phyloP scores from a whole-genome alignment of 176 grass and related monocot genomes.

The Stipa capillata region DNA sequence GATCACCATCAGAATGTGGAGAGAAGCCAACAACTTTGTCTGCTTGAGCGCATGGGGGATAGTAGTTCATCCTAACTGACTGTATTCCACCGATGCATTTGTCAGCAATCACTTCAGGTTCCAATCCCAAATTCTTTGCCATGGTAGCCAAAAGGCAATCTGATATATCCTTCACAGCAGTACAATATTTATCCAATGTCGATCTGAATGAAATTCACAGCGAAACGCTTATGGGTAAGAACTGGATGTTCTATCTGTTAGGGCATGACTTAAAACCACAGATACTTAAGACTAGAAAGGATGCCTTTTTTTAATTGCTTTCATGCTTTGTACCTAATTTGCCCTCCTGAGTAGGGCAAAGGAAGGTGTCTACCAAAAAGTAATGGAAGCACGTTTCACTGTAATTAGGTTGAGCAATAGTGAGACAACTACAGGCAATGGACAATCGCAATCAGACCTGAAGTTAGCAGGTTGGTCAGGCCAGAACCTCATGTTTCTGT shows the following conservation, averaged over 20 bases:
- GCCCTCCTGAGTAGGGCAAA: neutral
- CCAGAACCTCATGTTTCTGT: constrained; percentile 37
- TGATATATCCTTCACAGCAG: constrained; percentile 29
- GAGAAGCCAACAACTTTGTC: constrained; percentile 57
- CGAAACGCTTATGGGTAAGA: neutral
- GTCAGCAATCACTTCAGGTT: constrained; percentile 11
- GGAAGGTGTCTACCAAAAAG: neutral
- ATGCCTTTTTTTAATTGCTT: neutral
- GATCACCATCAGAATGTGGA: constrained; percentile 52
- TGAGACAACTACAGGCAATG: neutral
- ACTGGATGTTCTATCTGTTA: neutral
- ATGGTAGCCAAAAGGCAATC: constrained; percentile 34
- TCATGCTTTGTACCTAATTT: neutral
- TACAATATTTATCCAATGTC: constrained; percentile 27
- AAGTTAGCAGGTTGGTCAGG: constrained; percentile 33
- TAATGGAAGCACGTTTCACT: neutral
- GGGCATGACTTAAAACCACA: neutral
- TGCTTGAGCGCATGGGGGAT: constrained; percentile 33
- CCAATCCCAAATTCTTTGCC: constrained; percentile 35
- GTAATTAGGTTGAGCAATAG: neutral
- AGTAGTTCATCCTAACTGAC: constrained; percentile 70
- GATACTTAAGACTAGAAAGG: neutral
- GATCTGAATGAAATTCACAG: neutral
- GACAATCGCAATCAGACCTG: neutral
- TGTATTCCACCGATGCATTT: constrained; percentile 24